phyloP scores from a whole-genome alignment of 2,329 filamentous ascomycete species.

The Fusarium pseudonygamai region DNA sequence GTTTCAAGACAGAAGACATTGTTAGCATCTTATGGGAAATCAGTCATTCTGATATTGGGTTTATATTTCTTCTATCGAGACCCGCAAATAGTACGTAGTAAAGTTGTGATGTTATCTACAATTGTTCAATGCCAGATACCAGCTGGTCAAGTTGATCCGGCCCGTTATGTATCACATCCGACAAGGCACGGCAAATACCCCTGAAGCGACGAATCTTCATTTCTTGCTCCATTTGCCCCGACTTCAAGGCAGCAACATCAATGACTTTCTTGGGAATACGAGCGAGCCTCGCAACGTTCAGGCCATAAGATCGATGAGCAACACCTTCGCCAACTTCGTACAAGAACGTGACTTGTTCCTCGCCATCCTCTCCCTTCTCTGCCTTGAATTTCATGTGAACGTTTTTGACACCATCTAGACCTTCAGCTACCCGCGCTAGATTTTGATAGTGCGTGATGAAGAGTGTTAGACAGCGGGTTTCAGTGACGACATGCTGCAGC shows the following conservation, averaged over 20 bases:
- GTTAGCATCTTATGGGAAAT: constrained; percentile 16
- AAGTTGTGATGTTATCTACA: constrained; percentile 50
- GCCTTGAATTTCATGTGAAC: constrained; percentile 91
- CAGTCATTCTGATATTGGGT: constrained; percentile 12
- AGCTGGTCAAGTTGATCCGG: constrained; percentile 62
- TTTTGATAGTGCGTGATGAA: constrained; percentile 99
- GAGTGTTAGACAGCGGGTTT: constrained; percentile 80
- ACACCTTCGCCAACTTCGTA: constrained; percentile 93
- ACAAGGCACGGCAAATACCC: constrained; percentile 56
- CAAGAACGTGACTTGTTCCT: constrained; percentile 89
- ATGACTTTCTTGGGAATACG: constrained; percentile 80
- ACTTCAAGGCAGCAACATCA: constrained; percentile 82
- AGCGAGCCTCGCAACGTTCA: constrained; percentile 91
- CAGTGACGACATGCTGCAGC: constrained; percentile 81
- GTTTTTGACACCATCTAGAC: constrained; percentile 78
- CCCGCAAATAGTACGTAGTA: not conserved
- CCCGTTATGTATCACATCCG: constrained; percentile 51
- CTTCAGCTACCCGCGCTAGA: constrained; percentile 74
- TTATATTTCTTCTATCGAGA: not conserved
- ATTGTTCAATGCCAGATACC: constrained; percentile 66
- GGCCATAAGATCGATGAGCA: constrained; percentile 90
- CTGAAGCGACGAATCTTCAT: constrained; percentile 71
- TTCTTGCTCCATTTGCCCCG: constrained; percentile 79
- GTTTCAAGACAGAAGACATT: constrained; percentile 12
- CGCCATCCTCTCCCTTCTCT: constrained; percentile 54